Base-by-base conservation (phyloP, 805 yeast species). In the Candida taoyuanica region DNA sequence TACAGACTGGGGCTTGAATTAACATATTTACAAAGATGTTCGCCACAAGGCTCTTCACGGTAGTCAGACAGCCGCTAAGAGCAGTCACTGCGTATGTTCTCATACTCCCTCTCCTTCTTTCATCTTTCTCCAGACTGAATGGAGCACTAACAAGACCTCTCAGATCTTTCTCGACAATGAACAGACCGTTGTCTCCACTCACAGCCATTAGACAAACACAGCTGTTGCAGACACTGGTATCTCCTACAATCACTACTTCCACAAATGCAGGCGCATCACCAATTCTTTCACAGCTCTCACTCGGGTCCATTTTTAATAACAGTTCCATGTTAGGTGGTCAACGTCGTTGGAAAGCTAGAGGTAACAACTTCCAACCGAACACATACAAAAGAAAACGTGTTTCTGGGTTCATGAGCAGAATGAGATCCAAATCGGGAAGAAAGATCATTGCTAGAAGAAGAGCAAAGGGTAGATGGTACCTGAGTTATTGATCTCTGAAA, bases 301-400 rank as follows among this genome's bases (percentile, higher is more conserved):
- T 37, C n/a, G n/a, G 49, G 11, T 49, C 57, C 9, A 50, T 57
- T 43, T 55, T 53, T 39, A 54, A 60, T 23, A 49, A 63, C 17
- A 34, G 66, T 3, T 14, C 42, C 4, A 31, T 44, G 2, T 63
- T 70, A 1, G 59, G 68, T 34, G 59, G 68, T 20, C 82, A 76
- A 50, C 65, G 68, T 47, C 69, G 96, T 70, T 81, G 89, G 83
- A 81, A 86, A 59, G 71, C 91, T 27, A 78, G 96, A 65, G 98
- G 98, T 63, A 84, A 86, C 66, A 86, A 96, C 15, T 91, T 83
- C 64, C 97, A 91, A 64, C 98, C 98, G 36, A 81, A 87, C 44
- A 87, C 94, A 5, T 67, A 86, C 47, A 86, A 85, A 60, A 75
- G 98, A 60, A 93, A 93, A 70, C 81, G 96, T 62, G 78, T 84